These are phyloP conservation scores for Arxiozyma slooffiae DNA, from an alignment of 1,139 yeast genomes.

Conservation along the genomic window DNA sequence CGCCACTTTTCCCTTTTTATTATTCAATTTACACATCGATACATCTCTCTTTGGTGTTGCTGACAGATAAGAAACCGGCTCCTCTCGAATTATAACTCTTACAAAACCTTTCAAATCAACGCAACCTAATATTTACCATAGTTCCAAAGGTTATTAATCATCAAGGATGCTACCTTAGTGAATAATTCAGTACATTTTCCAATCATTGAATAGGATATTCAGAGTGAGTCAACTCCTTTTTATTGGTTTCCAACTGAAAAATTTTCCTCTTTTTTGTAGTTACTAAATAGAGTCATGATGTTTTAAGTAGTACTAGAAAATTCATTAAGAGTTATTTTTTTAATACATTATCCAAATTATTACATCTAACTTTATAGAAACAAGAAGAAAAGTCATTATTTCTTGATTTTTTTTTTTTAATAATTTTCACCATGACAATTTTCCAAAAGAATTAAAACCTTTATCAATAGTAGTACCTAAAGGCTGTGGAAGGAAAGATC, in stretches of 20 bases:
- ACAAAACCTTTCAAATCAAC: constrained; percentile 11
- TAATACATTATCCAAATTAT: not conserved
- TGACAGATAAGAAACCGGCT: constrained; percentile 1
- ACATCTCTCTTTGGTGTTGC: constrained; percentile 20
- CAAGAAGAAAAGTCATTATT: too few relatives aligned
- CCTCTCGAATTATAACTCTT: constrained; percentile 24
- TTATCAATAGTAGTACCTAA: too few relatives aligned
- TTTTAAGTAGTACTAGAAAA: not conserved
- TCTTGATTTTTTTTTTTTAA: too few relatives aligned
- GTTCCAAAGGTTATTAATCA: constrained; percentile 15
- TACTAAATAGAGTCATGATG: constrained; percentile 1
- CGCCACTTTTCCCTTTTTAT: not conserved
- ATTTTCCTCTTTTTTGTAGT: constrained; percentile 15
- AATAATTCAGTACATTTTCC: constrained; percentile 20
- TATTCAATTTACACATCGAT: not conserved
- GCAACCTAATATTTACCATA: constrained; percentile 2
- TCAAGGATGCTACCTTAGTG: constrained; percentile 20
- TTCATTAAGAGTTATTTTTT: not conserved
- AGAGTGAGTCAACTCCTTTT: constrained; percentile 3
- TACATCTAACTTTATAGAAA: too few relatives aligned
- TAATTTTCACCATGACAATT: too few relatives aligned
- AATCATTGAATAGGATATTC: constrained; percentile 9
- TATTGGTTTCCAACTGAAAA: constrained; percentile 5
- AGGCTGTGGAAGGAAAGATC: too few relatives aligned
- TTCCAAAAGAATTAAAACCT: too few relatives aligned